phyloP scores from a whole-genome alignment of 2,329 filamentous ascomycete genomes.

The Beauveria brongniartii region DNA sequence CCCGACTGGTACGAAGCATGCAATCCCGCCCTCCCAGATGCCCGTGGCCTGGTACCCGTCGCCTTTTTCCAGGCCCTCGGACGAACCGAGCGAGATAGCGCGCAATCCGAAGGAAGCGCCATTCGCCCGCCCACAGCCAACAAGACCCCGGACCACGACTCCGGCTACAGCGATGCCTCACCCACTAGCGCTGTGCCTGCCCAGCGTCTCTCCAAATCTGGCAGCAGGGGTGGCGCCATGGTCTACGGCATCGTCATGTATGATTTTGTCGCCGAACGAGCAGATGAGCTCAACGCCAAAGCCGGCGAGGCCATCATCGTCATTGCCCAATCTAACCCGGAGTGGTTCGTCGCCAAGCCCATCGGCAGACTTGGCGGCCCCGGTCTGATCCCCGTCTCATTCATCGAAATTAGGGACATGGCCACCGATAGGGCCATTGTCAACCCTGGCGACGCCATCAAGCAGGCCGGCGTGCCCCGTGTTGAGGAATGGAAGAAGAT shows the following conservation, averaged over 20 bases:
- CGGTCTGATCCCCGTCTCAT: constrained; percentile 90
- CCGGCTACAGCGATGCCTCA: constrained; percentile 55
- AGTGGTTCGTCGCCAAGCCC: constrained; percentile 99
- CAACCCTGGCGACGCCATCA: constrained; percentile 78
- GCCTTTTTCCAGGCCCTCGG: constrained; percentile 88
- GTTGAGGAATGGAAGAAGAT: constrained; percentile 99
- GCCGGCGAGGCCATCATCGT: constrained; percentile 96
- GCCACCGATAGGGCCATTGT: constrained; percentile 71
- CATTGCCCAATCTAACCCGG: constrained; percentile 94
- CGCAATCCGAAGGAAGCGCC: constrained; percentile 48
- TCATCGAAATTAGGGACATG: constrained; percentile 95
- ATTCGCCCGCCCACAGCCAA: constrained; percentile 33
- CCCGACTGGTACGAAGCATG: constrained; percentile 96
- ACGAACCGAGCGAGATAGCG: constrained; percentile 85
- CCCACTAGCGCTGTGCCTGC: constrained; percentile 14
- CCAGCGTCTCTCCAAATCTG: constrained; percentile 39
- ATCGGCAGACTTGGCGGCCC: constrained; percentile 94
- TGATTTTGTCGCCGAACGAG: constrained; percentile 87
- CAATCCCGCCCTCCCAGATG: constrained; percentile 82
- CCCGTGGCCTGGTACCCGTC: constrained; percentile 86
- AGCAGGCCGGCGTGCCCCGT: constrained; percentile 79
- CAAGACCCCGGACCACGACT: constrained; percentile 74
- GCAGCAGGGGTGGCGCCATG: constrained; percentile 63
- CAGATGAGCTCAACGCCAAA: constrained; percentile 94
- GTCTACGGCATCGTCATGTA: constrained; percentile 97